Percentiles rank a stretch among this genome's conserved stretches.
Evolutionary conservation across 2,329 filamentous ascomycete species (phyloP).

Genomic region (Lecanicillium sp.): DNA sequence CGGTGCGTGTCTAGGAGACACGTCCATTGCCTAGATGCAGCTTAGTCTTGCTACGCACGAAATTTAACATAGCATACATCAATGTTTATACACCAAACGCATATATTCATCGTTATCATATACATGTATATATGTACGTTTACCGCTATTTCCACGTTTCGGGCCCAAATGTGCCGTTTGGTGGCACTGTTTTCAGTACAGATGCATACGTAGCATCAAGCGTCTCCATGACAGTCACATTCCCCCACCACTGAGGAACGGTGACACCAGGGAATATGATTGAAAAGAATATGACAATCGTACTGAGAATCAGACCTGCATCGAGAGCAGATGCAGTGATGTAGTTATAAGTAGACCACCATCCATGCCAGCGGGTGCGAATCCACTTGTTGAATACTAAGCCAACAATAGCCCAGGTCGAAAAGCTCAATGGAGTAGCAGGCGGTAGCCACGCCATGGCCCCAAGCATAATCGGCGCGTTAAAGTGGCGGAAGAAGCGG

Average conservation of each 20-base stretch:
- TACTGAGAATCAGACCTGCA: slow-evolving; percentile 32
- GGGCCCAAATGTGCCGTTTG: slow-evolving; percentile 27
- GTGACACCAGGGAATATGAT: slow-evolving; percentile 28
- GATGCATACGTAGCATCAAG: slow-evolving; percentile 22
- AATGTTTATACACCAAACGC: background rate
- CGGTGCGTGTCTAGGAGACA: slow-evolving; percentile 24
- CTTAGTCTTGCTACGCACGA: background rate
- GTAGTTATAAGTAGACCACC: slow-evolving; percentile 48
- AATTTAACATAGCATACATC: background rate
- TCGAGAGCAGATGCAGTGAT: slow-evolving; percentile 35
- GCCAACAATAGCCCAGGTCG: slow-evolving; percentile 52
- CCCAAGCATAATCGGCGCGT: slow-evolving; percentile 52
- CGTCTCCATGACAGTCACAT: slow-evolving; percentile 40
- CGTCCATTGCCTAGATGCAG: background rate
- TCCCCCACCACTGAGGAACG: slow-evolving; percentile 42
- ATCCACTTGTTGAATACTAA: slow-evolving; percentile 54
- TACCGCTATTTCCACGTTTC: slow-evolving; percentile 21
- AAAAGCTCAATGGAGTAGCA: slow-evolving; percentile 54
- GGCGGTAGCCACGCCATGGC: slow-evolving; percentile 50
- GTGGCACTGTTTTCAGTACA: slow-evolving; percentile 20
- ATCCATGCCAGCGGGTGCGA: slow-evolving; percentile 45
- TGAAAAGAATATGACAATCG: slow-evolving; percentile 25
- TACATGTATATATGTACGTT: background rate
- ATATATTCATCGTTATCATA: background rate
- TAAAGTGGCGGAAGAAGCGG: slow-evolving; percentile 41